Evolutionary conservation across 805 yeast genomes (phyloP).

Genomic region (Dipodascus albidus): DNA sequence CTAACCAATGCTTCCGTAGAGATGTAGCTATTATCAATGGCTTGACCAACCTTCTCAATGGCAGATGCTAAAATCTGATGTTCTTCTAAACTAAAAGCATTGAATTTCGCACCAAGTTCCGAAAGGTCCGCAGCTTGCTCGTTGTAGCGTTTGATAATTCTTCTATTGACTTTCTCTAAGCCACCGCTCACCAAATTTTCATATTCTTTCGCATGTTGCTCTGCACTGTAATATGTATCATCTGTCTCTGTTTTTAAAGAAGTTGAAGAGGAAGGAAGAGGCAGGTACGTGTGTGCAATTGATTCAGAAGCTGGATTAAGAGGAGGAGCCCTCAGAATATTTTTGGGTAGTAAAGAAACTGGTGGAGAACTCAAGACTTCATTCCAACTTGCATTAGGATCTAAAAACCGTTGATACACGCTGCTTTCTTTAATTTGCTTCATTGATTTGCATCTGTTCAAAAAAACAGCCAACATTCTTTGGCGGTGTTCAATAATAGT

Average conservation of each 20-base stretch:
- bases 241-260: conserved; percentile 28
- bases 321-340: conserved; percentile 50
- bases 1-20: conserved; percentile 41
- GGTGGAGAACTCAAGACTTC: conserved; percentile 57
- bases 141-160: conserved; percentile 41
- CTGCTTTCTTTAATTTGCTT: conserved; percentile 43
- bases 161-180: conserved; percentile 46
- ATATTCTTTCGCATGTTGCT: conserved; percentile 34
- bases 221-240: conserved; percentile 31
- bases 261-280: conserved; percentile 41
- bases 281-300: conserved; percentile 50
- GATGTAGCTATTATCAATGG: conserved; percentile 54
- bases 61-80: conserved; percentile 34
- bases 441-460: conserved; percentile 60
- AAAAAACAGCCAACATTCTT: conserved; percentile 62
- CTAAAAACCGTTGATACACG: conserved; percentile 67
- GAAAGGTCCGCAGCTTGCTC: conserved; percentile 56
- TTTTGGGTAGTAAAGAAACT: conserved; percentile 39
- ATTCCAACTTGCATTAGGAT: conserved; percentile 75
- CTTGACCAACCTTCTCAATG: conserved; percentile 76
- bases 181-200: conserved; percentile 34
- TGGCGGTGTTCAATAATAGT: conserved; percentile 52
- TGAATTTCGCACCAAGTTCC: conserved; percentile 64
- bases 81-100: conserved; percentile 46
- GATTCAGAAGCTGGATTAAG: conserved; percentile 44